Percentiles rank a stretch among this genome's conserved stretches.
Conservation (phyloP, 257 asterid species). For the Mitragyna speciosa region DNA sequence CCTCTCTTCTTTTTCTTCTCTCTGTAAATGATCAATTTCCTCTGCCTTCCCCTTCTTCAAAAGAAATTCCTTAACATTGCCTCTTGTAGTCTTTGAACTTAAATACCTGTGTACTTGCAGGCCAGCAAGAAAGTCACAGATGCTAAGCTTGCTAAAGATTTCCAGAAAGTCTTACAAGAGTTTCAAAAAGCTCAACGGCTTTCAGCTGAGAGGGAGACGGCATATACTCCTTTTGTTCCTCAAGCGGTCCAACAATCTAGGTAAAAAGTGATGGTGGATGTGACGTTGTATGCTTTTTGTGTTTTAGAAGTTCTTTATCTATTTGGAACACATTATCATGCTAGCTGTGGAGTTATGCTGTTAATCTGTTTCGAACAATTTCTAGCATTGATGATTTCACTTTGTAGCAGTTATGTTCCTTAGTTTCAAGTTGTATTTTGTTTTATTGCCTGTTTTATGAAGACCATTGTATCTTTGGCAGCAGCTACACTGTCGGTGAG, state of each 20-base stretch:
- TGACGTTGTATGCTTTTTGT: neutral
- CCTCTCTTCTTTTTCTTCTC: neutral
- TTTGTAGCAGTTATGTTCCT: conserved; percentile 4
- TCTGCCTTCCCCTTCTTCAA: neutral
- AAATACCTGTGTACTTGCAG: conserved; percentile 37
- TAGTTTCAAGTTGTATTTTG: conserved; percentile 9
- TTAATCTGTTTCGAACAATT: too few species aligned
- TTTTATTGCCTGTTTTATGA: conserved; percentile 12
- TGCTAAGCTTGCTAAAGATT: conserved; percentile 94
- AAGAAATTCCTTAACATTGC: neutral
- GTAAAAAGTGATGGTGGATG: conserved; percentile 29
- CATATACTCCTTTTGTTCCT: conserved; percentile 64
- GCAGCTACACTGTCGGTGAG: conserved; percentile 70
- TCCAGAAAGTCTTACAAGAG: conserved; percentile 87
- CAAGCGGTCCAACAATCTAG: conserved; percentile 58
- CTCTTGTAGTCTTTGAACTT: neutral
- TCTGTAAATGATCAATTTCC: neutral
- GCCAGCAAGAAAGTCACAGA: conserved; percentile 87
- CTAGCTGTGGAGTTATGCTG: neutral
- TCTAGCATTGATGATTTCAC: too few species aligned
- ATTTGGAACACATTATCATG: neutral
- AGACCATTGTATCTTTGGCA: conserved; percentile 4
- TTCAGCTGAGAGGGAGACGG: conserved; percentile 57
- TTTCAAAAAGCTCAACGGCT: conserved; percentile 63
- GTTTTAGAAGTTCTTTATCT: neutral